Conservation (phyloP, 225 moss, liverwort and hornwort genomes). For the Polytrichum commune region DNA sequence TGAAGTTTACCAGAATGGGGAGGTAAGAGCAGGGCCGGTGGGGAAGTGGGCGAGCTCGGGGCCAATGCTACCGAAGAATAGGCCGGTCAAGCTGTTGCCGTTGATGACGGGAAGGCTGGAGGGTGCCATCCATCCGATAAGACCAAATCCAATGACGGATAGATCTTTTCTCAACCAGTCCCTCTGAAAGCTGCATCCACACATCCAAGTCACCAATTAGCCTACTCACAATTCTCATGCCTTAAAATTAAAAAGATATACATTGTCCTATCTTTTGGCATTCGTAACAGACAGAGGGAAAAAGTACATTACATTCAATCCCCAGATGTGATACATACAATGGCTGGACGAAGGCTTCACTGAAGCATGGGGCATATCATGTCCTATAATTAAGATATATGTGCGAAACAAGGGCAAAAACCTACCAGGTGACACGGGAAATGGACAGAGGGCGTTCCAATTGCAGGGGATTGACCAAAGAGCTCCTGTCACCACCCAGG, state of each 20-base stretch:
- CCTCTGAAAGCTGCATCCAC: slow-evolving; percentile 53
- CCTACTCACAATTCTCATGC: too few relatives aligned
- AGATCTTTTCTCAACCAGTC: slow-evolving; percentile 91
- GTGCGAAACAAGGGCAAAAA: background rate
- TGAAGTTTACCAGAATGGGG: slow-evolving; percentile 81
- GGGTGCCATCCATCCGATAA: slow-evolving; percentile 94
- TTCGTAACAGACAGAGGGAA: too few relatives aligned
- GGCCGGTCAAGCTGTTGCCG: slow-evolving; percentile 83
- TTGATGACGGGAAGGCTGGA: slow-evolving; percentile 86
- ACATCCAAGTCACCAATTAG: too few relatives aligned
- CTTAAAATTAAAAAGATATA: too few relatives aligned
- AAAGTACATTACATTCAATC: too few relatives aligned
- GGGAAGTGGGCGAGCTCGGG: slow-evolving; percentile 90
- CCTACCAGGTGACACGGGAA: slow-evolving; percentile 85
- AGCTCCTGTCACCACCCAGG: slow-evolving; percentile 49
- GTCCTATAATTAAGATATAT: too few relatives aligned
- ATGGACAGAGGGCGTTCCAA: slow-evolving; percentile 44
- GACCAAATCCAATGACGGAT: slow-evolving; percentile 84
- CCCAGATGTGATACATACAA: too few relatives aligned
- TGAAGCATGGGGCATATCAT: too few relatives aligned
- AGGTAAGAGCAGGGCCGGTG: slow-evolving; percentile 87
- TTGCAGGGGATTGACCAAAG: slow-evolving; percentile 30
- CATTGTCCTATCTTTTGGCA: too few relatives aligned
- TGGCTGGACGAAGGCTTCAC: too few relatives aligned
- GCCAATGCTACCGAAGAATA: slow-evolving; percentile 86